Evolutionary conservation across 148 eudicot species (phyloP).

Genomic region (Fagopyrum esculentum): DNA sequence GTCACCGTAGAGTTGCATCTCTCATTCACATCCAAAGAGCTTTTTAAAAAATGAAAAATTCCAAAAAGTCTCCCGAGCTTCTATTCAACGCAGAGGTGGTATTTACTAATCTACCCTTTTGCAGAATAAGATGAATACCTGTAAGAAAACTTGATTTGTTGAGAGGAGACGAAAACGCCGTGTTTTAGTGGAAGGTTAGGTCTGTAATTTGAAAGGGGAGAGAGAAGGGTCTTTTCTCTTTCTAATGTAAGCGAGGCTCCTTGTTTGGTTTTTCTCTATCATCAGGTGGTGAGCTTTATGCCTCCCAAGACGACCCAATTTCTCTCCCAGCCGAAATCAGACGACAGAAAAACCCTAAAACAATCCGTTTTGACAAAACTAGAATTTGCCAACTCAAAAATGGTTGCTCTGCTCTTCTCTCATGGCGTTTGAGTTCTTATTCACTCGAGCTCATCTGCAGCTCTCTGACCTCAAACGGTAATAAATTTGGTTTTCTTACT

Average conservation of each 20-base stretch:
- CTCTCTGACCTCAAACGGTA: conserved; percentile 32
- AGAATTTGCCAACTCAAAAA: neutral
- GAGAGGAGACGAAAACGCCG: neutral
- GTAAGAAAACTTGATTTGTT: neutral
- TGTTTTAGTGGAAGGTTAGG: neutral
- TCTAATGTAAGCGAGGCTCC: neutral
- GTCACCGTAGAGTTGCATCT: neutral
- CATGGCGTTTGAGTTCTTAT: conserved; percentile 24
- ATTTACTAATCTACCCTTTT: neutral
- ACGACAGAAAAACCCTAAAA: neutral
- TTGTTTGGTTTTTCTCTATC: neutral
- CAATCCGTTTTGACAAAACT: neutral
- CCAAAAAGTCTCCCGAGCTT: neutral
- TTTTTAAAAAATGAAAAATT: neutral
- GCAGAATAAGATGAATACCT: neutral
- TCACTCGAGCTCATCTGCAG: conserved; percentile 17
- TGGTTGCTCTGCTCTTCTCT: conserved; percentile 10
- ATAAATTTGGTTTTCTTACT: neutral
- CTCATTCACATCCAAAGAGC: neutral
- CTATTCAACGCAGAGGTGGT: neutral
- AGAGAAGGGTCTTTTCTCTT: neutral
- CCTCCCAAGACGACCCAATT: neutral
- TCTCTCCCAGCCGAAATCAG: neutral
- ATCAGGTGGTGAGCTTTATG: conserved; percentile 5
- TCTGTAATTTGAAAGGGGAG: neutral